phyloP scores from a whole-genome alignment of 495 filamentous ascomycete species.

The Durotheca rogersii region DNA sequence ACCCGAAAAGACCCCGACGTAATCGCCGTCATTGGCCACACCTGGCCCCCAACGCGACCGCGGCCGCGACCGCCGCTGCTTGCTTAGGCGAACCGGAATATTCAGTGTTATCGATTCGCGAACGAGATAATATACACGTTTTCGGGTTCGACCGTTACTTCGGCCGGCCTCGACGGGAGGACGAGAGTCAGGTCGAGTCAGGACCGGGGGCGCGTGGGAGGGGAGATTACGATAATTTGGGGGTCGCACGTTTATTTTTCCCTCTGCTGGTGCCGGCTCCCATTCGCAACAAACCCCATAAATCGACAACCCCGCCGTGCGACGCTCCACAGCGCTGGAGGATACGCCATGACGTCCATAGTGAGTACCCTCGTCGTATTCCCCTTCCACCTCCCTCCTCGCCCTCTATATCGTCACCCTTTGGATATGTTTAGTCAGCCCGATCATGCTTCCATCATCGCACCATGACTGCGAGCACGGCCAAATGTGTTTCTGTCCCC shows the following conservation, averaged over 20 bases:
- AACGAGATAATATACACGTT: constrained; percentile 32
- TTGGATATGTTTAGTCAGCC: constrained; percentile 1
- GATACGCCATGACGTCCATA: constrained; percentile 48
- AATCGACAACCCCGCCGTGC: constrained; percentile 26
- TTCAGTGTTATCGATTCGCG: constrained; percentile 14
- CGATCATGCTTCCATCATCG: constrained; percentile 3
- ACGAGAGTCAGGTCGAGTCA: constrained; percentile 18
- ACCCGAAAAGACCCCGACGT: constrained; percentile 25
- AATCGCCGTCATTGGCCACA: constrained; percentile 6
- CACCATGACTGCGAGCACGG: constrained; percentile 12
- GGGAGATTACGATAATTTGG: constrained; percentile 31
- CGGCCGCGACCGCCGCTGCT: constrained; percentile 2
- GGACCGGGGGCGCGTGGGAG: constrained; percentile 26
- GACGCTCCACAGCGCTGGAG: constrained; percentile 23
- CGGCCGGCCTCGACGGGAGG: constrained; percentile 24
- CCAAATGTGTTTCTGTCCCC: constrained; percentile 10
- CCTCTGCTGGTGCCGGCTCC: neutral
- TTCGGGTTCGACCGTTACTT: no score
- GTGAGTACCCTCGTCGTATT: constrained; percentile 37
- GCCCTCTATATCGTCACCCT: constrained; percentile 7
- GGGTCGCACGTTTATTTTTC: constrained; percentile 18
- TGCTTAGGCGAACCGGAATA: neutral
- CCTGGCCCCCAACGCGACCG: constrained; percentile 4
- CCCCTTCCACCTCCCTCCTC: constrained; percentile 1
- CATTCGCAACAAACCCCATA: constrained; percentile 1